Evolutionary conservation across 2,329 filamentous ascomycete genomes (phyloP).

Genomic region (Xylaria sp.): DNA sequence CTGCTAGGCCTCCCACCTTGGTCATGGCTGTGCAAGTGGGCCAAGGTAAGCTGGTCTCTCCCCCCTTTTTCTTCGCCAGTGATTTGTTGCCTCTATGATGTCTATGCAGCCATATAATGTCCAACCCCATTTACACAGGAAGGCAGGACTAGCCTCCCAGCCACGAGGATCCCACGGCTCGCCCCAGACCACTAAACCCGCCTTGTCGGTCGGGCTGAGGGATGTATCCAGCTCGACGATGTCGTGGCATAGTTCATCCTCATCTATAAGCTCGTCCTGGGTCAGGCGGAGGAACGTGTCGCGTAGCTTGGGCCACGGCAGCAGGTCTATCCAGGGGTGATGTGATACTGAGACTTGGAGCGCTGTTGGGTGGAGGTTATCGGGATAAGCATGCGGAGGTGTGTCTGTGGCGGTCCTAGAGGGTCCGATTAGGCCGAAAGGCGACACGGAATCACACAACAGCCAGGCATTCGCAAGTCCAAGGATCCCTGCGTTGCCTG

Average conservation of each 20-base stretch:
- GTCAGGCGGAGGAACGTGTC: conserved; percentile 33
- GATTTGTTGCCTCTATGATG: conserved; percentile 42
- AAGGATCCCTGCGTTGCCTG: conserved; percentile 7
- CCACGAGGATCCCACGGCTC: conserved; percentile 46
- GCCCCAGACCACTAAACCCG: conserved; percentile 52
- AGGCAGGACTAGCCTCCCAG: conserved; percentile 52
- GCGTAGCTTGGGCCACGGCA: conserved; percentile 35
- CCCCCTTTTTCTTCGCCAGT: conserved; percentile 33
- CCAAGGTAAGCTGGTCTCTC: too few relatives aligned
- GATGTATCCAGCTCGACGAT: conserved; percentile 33
- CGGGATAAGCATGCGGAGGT: conserved; percentile 2
- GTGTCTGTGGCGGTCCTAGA: conserved; percentile 8
- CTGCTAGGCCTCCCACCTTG: too few relatives aligned
- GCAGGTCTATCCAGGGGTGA: conserved; percentile 40
- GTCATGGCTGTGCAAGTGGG: too few relatives aligned
- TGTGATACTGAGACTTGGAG: conserved; percentile 34
- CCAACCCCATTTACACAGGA: conserved; percentile 50
- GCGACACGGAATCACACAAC: conserved; percentile 25
- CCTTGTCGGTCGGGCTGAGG: conserved; percentile 13
- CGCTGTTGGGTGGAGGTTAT: conserved; percentile 32
- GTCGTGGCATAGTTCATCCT: conserved; percentile 42
- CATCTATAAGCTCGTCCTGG: conserved; percentile 36
- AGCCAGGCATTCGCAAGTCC: conserved; percentile 15
- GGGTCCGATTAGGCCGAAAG: conserved; percentile 10
- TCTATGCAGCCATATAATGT: conserved; percentile 43